Base-by-base conservation (phyloP, 768 basidiomycete species). In the Suillus occidentalis region DNA sequence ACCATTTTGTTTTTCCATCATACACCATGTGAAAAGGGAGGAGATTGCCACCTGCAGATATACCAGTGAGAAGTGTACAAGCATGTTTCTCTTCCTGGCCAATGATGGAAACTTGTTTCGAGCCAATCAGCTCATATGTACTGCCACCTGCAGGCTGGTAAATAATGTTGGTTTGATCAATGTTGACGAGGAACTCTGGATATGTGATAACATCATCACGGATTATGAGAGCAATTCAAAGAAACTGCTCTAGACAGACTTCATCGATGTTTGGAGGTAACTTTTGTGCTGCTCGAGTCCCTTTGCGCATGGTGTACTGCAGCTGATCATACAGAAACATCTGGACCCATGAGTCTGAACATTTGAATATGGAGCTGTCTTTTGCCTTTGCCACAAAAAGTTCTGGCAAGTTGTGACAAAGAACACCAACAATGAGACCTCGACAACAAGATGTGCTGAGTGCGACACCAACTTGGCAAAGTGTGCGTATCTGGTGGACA, bases 51-150 rank as follows among this genome's bases (percentile, higher is more conserved):
- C 65, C 57, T 40, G 63, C 65, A 1, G 74, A 66, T 22, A 81
- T 66, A 1, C 74, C 72, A 3, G 76, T 68, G n/a, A 80, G 42
- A 3, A 74, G 47, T 2, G 79, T 82, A 52, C 80, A 78, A n/a
- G 78, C 80, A 0, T 73, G 67, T 66, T 82, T 81, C 62, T 82
- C 79, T 2, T 80, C 79, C 8, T 31, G 45, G 1, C 80, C 77
- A 25, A 77, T 50, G 7, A 74, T 63, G 0, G 74, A 25, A 4
- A 81, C 78, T 59, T 81, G 79, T 47, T 77, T 77, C 1, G 73
- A 63, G 0, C 75, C 76, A 4, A 34, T 65, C 20, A 63, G 39
- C 4, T 65, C 61, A 9, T 28, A 55, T 0, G 53, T 55, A 14
- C 10, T 36, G 25, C 28, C 18, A 28, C 36, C 36, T 25, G 53